These are phyloP conservation scores for Acacia pycnantha DNA, from an alignment of 331 rosid genomes.

Conservation along the genomic window DNA sequence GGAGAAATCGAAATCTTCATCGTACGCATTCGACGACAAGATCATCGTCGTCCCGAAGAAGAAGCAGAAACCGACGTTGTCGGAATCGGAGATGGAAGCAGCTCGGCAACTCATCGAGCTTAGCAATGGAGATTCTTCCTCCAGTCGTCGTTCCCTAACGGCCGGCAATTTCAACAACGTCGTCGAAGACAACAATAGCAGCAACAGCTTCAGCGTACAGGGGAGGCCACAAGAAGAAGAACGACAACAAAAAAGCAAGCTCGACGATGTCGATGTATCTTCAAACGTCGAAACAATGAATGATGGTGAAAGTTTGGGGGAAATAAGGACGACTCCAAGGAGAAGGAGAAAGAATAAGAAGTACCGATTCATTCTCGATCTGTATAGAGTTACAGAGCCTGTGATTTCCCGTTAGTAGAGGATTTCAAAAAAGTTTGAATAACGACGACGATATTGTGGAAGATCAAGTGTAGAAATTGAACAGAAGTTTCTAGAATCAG, in stretches of 20 bases:
- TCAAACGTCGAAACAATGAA: background rate
- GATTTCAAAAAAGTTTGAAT: background rate
- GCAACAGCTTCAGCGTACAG: slow-evolving; percentile 29
- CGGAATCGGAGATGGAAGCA: slow-evolving; percentile 37
- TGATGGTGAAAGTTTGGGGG: slow-evolving; percentile 23
- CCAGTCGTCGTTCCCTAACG: background rate
- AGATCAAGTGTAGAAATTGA: background rate
- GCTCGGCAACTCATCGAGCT: slow-evolving; percentile 33
- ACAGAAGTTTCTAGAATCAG: background rate
- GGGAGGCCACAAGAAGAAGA: background rate
- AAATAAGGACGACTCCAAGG: slow-evolving; percentile 17
- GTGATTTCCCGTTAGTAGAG: background rate
- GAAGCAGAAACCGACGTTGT: background rate
- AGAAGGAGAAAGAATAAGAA: slow-evolving; percentile 33
- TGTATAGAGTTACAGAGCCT: slow-evolving; percentile 29
- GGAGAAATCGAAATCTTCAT: slow-evolving; percentile 41
- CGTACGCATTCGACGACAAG: background rate
- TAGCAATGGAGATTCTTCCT: slow-evolving; percentile 5
- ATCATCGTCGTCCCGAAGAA: background rate
- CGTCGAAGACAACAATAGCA: background rate
- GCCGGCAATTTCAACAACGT: background rate
- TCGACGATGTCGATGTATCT: background rate
- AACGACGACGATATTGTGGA: background rate
- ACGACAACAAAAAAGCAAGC: background rate
- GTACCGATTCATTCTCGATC: slow-evolving; percentile 33